Conservation (phyloP, 1,284 basidiomycete genomes). For the Ustilago vetiveriae region DNA sequence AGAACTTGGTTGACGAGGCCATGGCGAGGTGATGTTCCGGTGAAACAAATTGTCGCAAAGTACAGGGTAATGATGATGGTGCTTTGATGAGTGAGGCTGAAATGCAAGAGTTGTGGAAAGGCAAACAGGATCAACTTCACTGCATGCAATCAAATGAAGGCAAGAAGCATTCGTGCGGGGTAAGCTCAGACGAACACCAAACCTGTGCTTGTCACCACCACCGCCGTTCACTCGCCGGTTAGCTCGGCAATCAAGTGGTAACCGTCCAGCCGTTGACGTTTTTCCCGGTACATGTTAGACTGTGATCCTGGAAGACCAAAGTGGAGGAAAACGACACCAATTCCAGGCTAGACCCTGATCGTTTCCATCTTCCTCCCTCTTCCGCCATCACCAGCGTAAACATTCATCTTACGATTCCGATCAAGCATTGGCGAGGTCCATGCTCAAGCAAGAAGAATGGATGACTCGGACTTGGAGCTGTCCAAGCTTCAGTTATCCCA, state of each 20-base stretch:
- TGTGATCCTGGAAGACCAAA: not conserved
- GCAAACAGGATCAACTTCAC: no score
- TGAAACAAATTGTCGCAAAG: no score
- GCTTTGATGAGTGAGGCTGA: no score
- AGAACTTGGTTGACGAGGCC: conserved; percentile 11
- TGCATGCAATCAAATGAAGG: no score
- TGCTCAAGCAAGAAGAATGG: no score
- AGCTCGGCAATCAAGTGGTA: conserved; percentile 2
- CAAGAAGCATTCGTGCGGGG: no score
- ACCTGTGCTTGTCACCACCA: no score
- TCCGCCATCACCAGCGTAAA: no score
- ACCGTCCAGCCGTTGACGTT: not conserved
- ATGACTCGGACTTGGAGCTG: conserved; percentile 21
- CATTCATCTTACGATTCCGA: no score
- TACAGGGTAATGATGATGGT: not conserved
- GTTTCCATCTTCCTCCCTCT: not conserved
- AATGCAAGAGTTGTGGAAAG: no score
- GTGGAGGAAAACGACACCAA: conserved; percentile 11
- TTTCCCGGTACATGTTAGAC: not conserved
- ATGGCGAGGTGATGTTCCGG: not conserved
- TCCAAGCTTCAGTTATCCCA: conserved; percentile 74
- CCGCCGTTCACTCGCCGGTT: not conserved
- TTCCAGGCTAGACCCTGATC: not conserved
- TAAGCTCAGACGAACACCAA: no score
- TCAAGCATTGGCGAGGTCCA: no score